Evolutionary conservation across 208 protist genomes (phyloP), one percentile per base, ranked within the genome.

Genomic region (Trypanosoma boissoni): DNA sequence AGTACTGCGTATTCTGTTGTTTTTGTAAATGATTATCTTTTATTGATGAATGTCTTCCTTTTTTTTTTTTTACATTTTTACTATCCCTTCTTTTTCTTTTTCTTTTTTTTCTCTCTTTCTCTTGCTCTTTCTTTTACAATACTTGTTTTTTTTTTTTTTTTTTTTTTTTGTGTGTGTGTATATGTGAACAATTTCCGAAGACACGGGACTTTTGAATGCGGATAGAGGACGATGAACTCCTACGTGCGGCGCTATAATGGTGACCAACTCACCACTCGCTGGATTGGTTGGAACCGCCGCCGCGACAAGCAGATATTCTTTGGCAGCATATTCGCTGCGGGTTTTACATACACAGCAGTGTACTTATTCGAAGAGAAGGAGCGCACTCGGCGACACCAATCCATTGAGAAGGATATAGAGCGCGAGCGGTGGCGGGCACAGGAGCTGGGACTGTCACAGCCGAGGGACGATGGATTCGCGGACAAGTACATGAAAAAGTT

Each of bases 391-490:
- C 73, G 76, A 6, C 83, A 91, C 62, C 51, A 56, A 16, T 88
- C 80, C 3, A 91, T 91, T 46, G 74, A 80, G 37, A 91, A 91
- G 54, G 83, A 91, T 42, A 91, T 91, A 64, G 80, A 84, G 51
- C 74, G 83, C 2, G 83, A 91, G 66, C 72, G 72, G n/a, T 91
- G 83, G 80, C 74, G 83, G 16, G 83, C 83, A 41, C 55, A 67
- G 57, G 69, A 85, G 68, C 58, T 91, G n/a, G 83, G 83, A 16
- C 51, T 86, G 8, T 58, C 21, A 16, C 52, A 58, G 45, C 78
- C 78, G 3, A 51, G 16, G 4, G 83, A 91, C 55, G 83, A 91
- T 54, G 83, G 83, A 32, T 91, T 91, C 46, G 78, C 78, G 4
- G 65, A 80, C 0, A 44, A 57, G 18, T 91, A 91, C 52, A 48